A percentile compares a stretch with the other conserved stretches of the same genome.
Conservation (phyloP, 495 filamentous ascomycete species). For the Penicillium desertorum region DNA sequence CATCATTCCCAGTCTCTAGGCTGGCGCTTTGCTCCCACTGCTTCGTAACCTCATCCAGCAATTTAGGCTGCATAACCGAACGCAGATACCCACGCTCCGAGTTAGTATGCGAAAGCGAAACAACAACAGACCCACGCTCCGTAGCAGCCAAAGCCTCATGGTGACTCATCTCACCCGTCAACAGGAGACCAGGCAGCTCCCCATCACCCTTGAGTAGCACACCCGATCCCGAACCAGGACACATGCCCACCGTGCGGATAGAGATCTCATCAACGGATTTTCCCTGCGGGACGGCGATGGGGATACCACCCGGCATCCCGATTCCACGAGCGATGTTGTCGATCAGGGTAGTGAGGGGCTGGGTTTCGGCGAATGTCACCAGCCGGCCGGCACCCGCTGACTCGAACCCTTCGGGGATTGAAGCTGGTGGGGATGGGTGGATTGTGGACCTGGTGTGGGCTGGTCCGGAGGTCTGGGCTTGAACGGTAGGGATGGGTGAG, state of each 20-base stretch:
- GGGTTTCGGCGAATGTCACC: conserved; percentile 58
- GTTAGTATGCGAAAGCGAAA: conserved; percentile 88
- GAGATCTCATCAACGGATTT: conserved; percentile 50
- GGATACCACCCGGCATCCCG: conserved; percentile 64
- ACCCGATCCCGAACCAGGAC: conserved; percentile 78
- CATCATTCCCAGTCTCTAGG: too few relatives aligned
- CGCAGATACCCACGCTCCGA: conserved; percentile 79
- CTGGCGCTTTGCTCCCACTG: conserved; percentile 41
- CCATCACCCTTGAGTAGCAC: conserved; percentile 63
- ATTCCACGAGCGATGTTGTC: conserved; percentile 58
- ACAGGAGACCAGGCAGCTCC: conserved; percentile 67
- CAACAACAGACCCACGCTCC: conserved; percentile 81
- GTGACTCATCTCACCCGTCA: conserved; percentile 92
- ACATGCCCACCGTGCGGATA: conserved; percentile 65
- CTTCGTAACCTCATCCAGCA: conserved; percentile 55
- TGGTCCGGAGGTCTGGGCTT: conserved; percentile 27
- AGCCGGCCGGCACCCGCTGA: conserved; percentile 76
- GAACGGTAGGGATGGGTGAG: conserved; percentile 23
- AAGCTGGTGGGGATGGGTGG: conserved; percentile 42
- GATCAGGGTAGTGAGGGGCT: conserved; percentile 61
- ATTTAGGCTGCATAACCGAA: conserved; percentile 63
- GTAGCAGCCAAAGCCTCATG: conserved; percentile 84
- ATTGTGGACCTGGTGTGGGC: conserved; percentile 55
- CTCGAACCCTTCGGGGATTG: conserved; percentile 55
- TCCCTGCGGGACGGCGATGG: conserved; percentile 66